A percentile compares a stretch with the other conserved stretches of the same genome.
Conservation (phyloP, 2,329 filamentous ascomycete genomes). For the Aotearoamyces nothofagi region DNA sequence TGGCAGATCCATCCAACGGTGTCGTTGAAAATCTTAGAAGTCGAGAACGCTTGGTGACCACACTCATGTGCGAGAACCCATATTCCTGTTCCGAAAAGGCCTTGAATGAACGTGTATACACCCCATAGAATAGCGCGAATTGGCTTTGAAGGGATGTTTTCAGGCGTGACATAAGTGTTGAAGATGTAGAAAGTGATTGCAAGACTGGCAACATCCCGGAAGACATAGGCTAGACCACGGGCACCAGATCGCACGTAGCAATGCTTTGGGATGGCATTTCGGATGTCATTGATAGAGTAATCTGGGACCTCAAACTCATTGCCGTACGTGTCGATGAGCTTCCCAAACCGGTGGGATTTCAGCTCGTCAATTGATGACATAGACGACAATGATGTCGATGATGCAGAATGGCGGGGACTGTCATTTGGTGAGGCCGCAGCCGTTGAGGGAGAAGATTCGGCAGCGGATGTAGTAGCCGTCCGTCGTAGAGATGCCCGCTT, state of each 20-base stretch:
- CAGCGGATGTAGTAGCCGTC: constrained; percentile 14
- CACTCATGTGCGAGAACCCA: constrained; percentile 98
- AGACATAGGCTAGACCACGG: constrained; percentile 67
- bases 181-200: constrained; percentile 71
- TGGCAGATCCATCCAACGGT: constrained; percentile 84
- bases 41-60: constrained; percentile 90
- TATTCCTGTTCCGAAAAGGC: constrained; percentile 81
- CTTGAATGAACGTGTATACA: constrained; percentile 62
- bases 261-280: constrained; percentile 93
- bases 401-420: constrained; percentile 49
- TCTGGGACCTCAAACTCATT: constrained; percentile 89
- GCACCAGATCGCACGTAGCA: constrained; percentile 81
- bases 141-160: constrained; percentile 57
- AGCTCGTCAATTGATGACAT: constrained; percentile 50
- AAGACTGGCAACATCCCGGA: constrained; percentile 61
- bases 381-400: constrained; percentile 85
- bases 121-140: constrained; percentile 50
- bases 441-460: constrained; percentile 31
- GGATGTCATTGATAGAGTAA: constrained; percentile 95
- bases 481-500: constrained; percentile 11
- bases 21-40: constrained; percentile 84
- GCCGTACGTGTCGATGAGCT: constrained; percentile 81
- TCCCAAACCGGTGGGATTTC: constrained; percentile 32
- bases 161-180: constrained; percentile 80
- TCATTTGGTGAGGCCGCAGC: constrained; percentile 41